These are phyloP conservation scores for Salvia sclarea DNA, from an alignment of 305 asterid genomes.

Conservation along the genomic window DNA sequence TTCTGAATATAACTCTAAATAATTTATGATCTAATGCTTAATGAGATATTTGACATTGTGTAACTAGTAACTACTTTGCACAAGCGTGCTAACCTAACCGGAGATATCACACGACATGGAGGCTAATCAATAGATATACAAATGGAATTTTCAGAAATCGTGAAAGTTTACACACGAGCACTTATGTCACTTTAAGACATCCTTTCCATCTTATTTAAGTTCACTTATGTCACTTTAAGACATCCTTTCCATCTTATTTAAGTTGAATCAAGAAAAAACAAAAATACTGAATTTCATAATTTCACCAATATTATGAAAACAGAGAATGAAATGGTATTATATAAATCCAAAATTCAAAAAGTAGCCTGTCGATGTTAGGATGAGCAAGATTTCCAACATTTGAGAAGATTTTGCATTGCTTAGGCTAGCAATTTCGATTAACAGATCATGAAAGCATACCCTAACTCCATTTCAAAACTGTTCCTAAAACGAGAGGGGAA, in stretches of 20 bases:
- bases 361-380: not conserved
- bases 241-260: not conserved
- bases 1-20: not conserved
- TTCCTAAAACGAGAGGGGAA: not conserved
- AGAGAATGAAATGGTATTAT: not conserved
- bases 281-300: not conserved
- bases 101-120: not conserved
- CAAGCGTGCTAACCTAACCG: not conserved
- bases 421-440: not conserved
- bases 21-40: not conserved
- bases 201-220: not conserved
- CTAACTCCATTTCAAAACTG: not conserved
- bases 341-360: not conserved
- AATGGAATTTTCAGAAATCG: not conserved
- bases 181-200: not conserved
- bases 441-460: not conserved
- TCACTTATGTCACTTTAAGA: not conserved
- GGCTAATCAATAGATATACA: not conserved
- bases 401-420: not conserved
- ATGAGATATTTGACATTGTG: too few species aligned
- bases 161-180: not conserved
- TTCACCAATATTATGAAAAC: not conserved
- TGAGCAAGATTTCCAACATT: constrained; percentile 1
- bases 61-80: not conserved
- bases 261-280: not conserved